A percentile compares a stretch with the other conserved stretches of the same genome.
Conservation (phyloP, 345 rosid genomes). For the Eutrema heterophyllum region DNA sequence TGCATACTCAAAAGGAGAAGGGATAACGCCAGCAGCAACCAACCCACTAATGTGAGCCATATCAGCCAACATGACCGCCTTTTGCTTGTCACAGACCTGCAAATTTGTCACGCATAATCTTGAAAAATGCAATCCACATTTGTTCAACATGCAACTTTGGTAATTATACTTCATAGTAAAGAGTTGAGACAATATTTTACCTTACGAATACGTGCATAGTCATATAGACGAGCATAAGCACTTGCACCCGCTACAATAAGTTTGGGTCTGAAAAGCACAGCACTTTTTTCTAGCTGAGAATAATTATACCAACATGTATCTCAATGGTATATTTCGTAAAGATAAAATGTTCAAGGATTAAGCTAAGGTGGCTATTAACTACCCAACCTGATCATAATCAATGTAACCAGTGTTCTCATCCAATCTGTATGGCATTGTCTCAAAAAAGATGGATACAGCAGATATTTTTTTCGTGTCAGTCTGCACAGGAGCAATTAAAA, state of each 20-base stretch:
- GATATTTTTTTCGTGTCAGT: constrained; percentile 96
- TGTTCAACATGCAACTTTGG: neutral
- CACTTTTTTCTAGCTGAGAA: constrained; percentile 80
- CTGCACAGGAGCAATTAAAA: constrained; percentile 38
- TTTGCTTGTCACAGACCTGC: constrained; percentile 97
- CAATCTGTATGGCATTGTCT: constrained; percentile 96
- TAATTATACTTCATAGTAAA: neutral
- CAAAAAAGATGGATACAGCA: constrained; percentile 91
- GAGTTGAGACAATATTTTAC: constrained; percentile 36
- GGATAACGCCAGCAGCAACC: constrained; percentile 94
- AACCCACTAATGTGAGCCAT: constrained; percentile 97
- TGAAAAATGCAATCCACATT: neutral
- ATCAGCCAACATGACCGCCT: constrained; percentile 82
- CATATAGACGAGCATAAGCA: constrained; percentile 94
- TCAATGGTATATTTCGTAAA: neutral
- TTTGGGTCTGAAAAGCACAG: constrained; percentile 84
- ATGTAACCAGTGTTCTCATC: constrained; percentile 87
- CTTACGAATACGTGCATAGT: constrained; percentile 88
- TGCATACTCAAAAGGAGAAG: constrained; percentile 95
- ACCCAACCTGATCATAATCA: constrained; percentile 82
- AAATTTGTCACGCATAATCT: constrained; percentile 10
- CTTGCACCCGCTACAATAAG: constrained; percentile 97
- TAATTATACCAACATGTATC: constrained; percentile 5
- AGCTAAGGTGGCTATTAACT: neutral
- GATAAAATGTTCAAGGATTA: neutral